Base-by-base conservation (phyloP, 2,329 filamentous ascomycete genomes). In the Coniochaeta prunicola region DNA sequence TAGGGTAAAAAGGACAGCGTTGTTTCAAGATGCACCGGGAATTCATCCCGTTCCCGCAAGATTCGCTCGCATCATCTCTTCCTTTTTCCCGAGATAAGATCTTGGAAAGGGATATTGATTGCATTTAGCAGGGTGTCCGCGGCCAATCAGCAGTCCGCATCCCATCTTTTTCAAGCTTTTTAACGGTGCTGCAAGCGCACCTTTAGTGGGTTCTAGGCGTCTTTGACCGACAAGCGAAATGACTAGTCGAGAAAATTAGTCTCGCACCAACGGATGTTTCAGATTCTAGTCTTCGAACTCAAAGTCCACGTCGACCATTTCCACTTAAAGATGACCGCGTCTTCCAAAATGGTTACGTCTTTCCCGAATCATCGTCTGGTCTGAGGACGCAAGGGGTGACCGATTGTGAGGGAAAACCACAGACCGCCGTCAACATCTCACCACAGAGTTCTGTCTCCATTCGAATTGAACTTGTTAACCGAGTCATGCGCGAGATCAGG, bases 211-310 rank as follows among this genome's bases (percentile, higher is more conserved):
- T 15, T 28, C 24, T 17, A 28, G 45, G 40, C 9, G 45, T 17
- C 10, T 21, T 21, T 30, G 17, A 30, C 21, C 24, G 45, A 26
- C 45, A 50, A 50, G 45, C 45, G 45, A 50, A 13, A 50, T 50
- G 21, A 28, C 45, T 26, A 28, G 26, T 28, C 26, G 21, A n/a
- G 5, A 6, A 17, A 17, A 2, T 28, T 50, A 50, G 45, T 50
- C 45, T 50, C 45, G 45, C 45, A 50, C 45, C 45, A 50, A 50
- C 45, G 45, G 45, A 50, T 50, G 45, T 50, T 50, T 50, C 45
- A 50, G 24, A 50, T 50, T 30, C 30, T 21, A 17, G 26, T n/a
- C 24, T 3, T n/a, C 10, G 45, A 50, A 50, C 45, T 50, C 45
- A 50, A 50, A 50, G 28, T 50, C 45, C 45, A 50, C 45, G 26